Conservation (phyloP, 768 basidiomycete genomes). For the Trichaptum fuscoviolaceum region DNA sequence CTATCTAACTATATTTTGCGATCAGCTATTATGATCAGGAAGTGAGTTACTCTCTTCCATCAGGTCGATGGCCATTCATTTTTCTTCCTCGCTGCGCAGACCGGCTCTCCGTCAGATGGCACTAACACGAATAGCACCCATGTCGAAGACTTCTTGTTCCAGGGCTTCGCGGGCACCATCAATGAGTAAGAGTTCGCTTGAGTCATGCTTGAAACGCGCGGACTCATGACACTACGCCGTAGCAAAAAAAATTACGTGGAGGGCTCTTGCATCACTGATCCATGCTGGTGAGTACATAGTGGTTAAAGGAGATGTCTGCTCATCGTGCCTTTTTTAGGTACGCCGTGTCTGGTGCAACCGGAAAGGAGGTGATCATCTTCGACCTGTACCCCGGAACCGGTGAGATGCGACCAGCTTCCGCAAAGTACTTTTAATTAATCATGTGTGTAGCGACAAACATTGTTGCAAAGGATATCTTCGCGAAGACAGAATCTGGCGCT, state of each 20-base stretch:
- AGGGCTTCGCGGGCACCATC: slow-evolving; percentile 48
- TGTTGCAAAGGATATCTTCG: slow-evolving; percentile 41
- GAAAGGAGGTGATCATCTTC: slow-evolving; percentile 54
- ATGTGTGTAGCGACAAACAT: slow-evolving; percentile 38
- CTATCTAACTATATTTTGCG: not conserved
- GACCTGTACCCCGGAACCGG: slow-evolving; percentile 55
- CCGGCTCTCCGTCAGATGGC: slow-evolving; percentile 40
- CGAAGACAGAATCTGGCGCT: slow-evolving; percentile 38
- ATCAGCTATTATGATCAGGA: slow-evolving; percentile 62
- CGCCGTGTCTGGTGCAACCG: slow-evolving; percentile 45
- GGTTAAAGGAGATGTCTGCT: not conserved
- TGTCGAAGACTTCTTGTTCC: slow-evolving; percentile 49
- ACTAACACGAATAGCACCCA: slow-evolving; percentile 47
- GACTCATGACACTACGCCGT: not conserved
- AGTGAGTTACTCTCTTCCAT: slow-evolving; percentile 23
- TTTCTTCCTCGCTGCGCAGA: slow-evolving; percentile 10
- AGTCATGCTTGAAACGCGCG: not conserved
- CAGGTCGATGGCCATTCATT: not conserved
- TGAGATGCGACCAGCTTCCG: slow-evolving; percentile 18
- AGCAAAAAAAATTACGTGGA: slow-evolving; percentile 35
- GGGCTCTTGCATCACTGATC: slow-evolving; percentile 53
- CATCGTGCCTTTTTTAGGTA: slow-evolving; percentile 23
- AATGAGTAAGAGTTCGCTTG: slow-evolving; percentile 43
- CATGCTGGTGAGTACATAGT: slow-evolving; percentile 40
- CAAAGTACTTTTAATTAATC: not conserved